Conservation (phyloP, 352 stramenopile genomes). For the Pythium guiyangense region DNA sequence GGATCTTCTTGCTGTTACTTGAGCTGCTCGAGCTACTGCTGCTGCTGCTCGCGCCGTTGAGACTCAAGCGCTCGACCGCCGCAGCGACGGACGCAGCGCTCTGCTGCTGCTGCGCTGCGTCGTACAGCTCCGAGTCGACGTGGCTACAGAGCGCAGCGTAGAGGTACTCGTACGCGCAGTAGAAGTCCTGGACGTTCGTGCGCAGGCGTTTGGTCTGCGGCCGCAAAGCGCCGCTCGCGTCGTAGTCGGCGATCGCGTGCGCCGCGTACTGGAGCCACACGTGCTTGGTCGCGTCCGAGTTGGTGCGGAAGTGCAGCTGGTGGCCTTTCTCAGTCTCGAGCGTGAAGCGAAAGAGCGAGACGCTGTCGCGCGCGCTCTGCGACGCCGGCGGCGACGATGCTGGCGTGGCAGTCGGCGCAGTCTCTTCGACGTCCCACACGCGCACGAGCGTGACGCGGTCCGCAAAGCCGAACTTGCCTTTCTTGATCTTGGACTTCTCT, state of each 20-base stretch:
- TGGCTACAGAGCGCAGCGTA: constrained; percentile 55
- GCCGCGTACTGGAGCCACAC: constrained; percentile 77
- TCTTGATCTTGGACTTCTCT: constrained; percentile 88
- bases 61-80: not conserved
- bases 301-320: constrained; percentile 83
- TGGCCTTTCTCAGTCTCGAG: constrained; percentile 80
- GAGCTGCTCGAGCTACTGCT: constrained; percentile 4
- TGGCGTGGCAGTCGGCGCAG: too few relatives aligned
- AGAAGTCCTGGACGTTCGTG: constrained; percentile 68
- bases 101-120: not conserved
- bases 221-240: constrained; percentile 26
- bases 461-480: constrained; percentile 82
- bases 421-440: constrained; percentile 72
- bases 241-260: constrained; percentile 52
- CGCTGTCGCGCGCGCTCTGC: not conserved
- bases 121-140: constrained; percentile 33
- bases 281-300: constrained; percentile 76
- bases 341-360: constrained; percentile 74
- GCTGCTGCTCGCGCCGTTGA: constrained; percentile 2
- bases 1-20: constrained; percentile 48
- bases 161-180: constrained; percentile 70
- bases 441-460: constrained; percentile 72
- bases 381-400: not conserved
- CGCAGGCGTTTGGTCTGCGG: constrained; percentile 27
- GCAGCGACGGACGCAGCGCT: not conserved